Evolutionary conservation across 2,329 filamentous ascomycete genomes (phyloP), one percentile per base, ranked within the genome.

Genomic region (Curvularia eragrostidis): DNA sequence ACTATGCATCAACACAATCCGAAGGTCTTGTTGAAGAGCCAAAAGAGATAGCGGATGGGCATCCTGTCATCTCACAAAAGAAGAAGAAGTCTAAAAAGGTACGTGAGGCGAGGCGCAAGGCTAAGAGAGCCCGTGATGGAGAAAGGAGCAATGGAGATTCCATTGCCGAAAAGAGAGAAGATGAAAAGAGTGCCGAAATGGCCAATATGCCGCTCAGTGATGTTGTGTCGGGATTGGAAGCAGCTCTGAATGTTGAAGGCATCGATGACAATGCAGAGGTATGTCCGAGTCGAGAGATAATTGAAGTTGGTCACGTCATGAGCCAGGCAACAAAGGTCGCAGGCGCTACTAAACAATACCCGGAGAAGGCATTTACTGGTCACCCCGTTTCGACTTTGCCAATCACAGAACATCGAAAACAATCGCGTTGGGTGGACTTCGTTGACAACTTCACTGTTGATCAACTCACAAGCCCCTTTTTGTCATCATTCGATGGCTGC

Each of bases 1-100:
- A 18, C 8, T 48, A 38, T 10, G 10, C 19, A 9, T 21, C 51
- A 7, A 47, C 50, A 6, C 47, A 46, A 8, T 56, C 62, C 7
- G 59, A 64, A 24, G 30, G 46, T 30, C 56, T 59, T 28, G 19
- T 53, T 12, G 13, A 7, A 21, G 8, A 32, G 18, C 15, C 36
- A 7, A 28, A 28, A 41, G 61, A 54, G 5, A 7, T 26, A 26
- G 15, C 10, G 3, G 13, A 19, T 7, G 19, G 7, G 12, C 61
- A 63, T 46, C 42, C 56, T 3, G 30, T 53, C 10, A 50, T 68
- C 2, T 65, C 67, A 13, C 61, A n/a, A n/a, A n/a, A 67, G 42
- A 72, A 66, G 56, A 72, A 67, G 58, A 58, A 59, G 15, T 69
- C 69, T 41, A 74, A 73, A 58, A 62, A 63, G 32, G 36, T 48